These are phyloP conservation scores for Aethionema arabicum DNA, from an alignment of 345 rosid genomes.

Conservation along the genomic window DNA sequence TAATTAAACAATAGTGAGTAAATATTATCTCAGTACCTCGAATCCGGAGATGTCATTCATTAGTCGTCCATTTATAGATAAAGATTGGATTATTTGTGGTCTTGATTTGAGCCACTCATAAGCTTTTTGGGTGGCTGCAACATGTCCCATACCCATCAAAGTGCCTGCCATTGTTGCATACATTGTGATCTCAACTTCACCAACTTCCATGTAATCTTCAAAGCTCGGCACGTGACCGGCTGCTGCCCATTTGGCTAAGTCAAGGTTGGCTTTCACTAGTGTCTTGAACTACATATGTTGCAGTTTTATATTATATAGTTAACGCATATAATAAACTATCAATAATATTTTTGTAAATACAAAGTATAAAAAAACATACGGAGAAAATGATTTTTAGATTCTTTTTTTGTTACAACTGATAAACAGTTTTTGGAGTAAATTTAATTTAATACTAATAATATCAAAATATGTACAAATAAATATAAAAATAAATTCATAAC, in stretches of 20 bases:
- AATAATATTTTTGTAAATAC: no score
- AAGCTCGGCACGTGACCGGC: constrained; percentile 8
- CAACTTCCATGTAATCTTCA: constrained; percentile 30
- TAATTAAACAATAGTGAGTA: no score
- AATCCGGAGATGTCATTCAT: constrained; percentile 27
- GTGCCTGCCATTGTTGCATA: background rate
- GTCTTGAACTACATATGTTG: background rate
- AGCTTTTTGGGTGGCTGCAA: background rate
- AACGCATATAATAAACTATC: no score
- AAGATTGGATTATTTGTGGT: background rate
- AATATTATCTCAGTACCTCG: constrained; percentile 5
- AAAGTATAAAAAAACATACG: no score
- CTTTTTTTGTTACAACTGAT: no score
- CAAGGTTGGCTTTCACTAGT: constrained; percentile 17
- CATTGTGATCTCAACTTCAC: constrained; percentile 11
- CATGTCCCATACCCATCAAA: constrained; percentile 24
- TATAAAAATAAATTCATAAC: no score
- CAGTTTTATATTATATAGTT: no score
- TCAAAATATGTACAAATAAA: no score
- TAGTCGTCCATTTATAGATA: constrained; percentile 6
- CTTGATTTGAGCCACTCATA: constrained; percentile 28
- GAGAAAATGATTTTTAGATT: no score
- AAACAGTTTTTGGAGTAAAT: no score
- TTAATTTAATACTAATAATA: no score
- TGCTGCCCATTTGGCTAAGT: constrained; percentile 9